Conservation (phyloP, 768 basidiomycete genomes). For the Pulveroboletus frians region DNA sequence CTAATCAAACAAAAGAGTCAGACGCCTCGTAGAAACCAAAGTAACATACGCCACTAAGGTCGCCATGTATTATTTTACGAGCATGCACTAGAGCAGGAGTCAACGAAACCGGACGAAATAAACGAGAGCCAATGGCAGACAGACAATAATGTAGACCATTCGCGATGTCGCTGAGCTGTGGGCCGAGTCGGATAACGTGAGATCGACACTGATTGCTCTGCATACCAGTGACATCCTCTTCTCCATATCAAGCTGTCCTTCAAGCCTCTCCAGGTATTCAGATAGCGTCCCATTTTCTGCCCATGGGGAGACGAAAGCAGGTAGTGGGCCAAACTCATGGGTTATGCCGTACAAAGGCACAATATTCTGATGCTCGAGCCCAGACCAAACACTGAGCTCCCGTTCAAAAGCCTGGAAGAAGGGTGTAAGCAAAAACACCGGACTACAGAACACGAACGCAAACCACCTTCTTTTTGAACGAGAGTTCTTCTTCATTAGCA, state of each 20-base stretch:
- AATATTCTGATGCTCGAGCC: conserved; percentile 28
- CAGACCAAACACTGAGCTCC: conserved; percentile 30
- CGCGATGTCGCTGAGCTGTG: conserved; percentile 24
- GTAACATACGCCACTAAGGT: conserved; percentile 33
- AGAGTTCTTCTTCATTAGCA: not conserved
- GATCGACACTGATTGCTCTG: not conserved
- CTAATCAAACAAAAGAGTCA: conserved; percentile 7
- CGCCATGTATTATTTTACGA: conserved; percentile 34
- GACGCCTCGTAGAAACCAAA: not conserved
- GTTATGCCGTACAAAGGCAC: conserved; percentile 28
- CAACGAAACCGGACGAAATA: not conserved
- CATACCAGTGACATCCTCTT: conserved; percentile 19
- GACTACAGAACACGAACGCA: not conserved
- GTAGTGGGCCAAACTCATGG: conserved; percentile 23
- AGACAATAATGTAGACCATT: conserved; percentile 22
- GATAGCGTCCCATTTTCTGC: conserved; percentile 28
- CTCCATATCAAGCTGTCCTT: conserved; percentile 5
- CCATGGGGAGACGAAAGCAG: conserved; percentile 34
- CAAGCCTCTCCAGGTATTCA: conserved; percentile 24
- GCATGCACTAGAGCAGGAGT: conserved; percentile 15
- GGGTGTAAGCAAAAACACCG: conserved; percentile 4
- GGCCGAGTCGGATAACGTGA: not conserved
- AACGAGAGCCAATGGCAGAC: not conserved
- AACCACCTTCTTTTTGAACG: conserved; percentile 15
- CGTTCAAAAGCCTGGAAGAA: conserved; percentile 19